phyloP scores from a whole-genome alignment of 495 filamentous ascomycete species.

The Neurospora tetrasperma region DNA sequence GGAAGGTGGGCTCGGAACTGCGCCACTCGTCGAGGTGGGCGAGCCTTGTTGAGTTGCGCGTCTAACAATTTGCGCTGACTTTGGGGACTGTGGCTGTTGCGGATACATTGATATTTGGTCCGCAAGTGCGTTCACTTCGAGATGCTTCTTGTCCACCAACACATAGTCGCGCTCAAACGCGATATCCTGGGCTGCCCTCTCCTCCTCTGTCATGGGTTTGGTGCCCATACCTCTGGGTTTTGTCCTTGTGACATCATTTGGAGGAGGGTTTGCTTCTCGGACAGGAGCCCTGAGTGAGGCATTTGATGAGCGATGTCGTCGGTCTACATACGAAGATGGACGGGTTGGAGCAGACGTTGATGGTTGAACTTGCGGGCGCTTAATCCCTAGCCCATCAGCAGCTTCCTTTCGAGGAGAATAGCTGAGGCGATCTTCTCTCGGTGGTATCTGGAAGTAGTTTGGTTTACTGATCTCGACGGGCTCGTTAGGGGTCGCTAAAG shows the following conservation, averaged over 20 bases:
- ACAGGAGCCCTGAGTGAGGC: slow-evolving; percentile 18
- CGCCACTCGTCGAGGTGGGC: slow-evolving; percentile 47
- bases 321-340: slow-evolving; percentile 22
- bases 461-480: slow-evolving; percentile 5
- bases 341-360: slow-evolving; percentile 32
- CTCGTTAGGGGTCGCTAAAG: slow-evolving; percentile 29
- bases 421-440: not conserved
- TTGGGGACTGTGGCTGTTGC: slow-evolving; percentile 37
- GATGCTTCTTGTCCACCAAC: slow-evolving; percentile 84
- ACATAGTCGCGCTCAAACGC: slow-evolving; percentile 92
- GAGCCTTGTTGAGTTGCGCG: slow-evolving; percentile 55
- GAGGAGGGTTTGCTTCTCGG: slow-evolving; percentile 11
- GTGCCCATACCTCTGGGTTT: slow-evolving; percentile 18
- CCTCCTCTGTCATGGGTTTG: slow-evolving; percentile 45
- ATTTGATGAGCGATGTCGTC: slow-evolving; percentile 28
- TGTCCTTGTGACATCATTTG: slow-evolving; percentile 6
- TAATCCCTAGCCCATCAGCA: slow-evolving; percentile 36
- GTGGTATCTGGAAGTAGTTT: not conserved
- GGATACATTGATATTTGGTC: slow-evolving; percentile 82
- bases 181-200: slow-evolving; percentile 74
- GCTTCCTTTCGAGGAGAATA: slow-evolving; percentile 20
- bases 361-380: slow-evolving; percentile 25
- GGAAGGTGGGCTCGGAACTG: slow-evolving; percentile 43
- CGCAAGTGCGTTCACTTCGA: slow-evolving; percentile 94
- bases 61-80: slow-evolving; percentile 37